phyloP scores from a whole-genome alignment of 495 filamentous ascomycete genomes.

The Hyphodiscus hymeniophilus region DNA sequence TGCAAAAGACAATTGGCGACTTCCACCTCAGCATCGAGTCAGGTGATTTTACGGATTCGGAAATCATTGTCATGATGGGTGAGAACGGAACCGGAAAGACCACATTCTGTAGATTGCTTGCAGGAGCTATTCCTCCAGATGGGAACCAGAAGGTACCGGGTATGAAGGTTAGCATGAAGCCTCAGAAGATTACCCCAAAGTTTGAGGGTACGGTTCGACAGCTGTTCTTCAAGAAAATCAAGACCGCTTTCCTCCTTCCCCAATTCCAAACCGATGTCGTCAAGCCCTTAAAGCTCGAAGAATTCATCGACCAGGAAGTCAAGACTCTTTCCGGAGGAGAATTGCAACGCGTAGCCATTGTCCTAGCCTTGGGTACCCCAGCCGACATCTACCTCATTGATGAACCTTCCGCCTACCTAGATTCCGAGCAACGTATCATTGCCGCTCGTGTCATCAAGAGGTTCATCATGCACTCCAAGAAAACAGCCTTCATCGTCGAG shows the following conservation, averaged over 20 bases:
- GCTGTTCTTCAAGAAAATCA: constrained; percentile 95
- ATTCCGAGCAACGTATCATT: constrained; percentile 98
- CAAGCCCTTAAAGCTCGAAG: constrained; percentile 94
- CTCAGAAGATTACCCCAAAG: constrained; percentile 97
- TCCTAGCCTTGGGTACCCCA: constrained; percentile 88
- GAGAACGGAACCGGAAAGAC: constrained; percentile 96
- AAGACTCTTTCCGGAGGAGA: constrained; percentile 98
- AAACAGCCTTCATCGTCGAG: constrained; percentile 97
- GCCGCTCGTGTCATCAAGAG: constrained; percentile 96
- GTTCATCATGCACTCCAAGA: constrained; percentile 99
- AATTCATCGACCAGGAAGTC: constrained; percentile 99
- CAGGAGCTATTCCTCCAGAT: constrained; percentile 88
- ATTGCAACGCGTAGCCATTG: constrained; percentile 96
- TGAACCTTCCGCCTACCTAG: constrained; percentile 89
- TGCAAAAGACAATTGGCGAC: constrained; percentile 88
- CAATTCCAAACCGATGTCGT: constrained; percentile 99
- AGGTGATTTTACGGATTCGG: constrained; percentile 91
- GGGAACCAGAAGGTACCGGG: constrained; percentile 64
- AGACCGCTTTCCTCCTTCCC: constrained; percentile 86
- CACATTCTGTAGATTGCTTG: constrained; percentile 93
- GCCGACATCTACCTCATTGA: constrained; percentile 98
- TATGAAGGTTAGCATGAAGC: constrained; percentile 99
- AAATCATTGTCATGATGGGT: constrained; percentile 99
- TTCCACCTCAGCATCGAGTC: constrained; percentile 78
- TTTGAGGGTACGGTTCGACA: constrained; percentile 93